A percentile compares a stretch with the other conserved stretches of the same genome.
Conservation (phyloP, 2,329 filamentous ascomycete genomes). For the Sarocladium strictum region DNA sequence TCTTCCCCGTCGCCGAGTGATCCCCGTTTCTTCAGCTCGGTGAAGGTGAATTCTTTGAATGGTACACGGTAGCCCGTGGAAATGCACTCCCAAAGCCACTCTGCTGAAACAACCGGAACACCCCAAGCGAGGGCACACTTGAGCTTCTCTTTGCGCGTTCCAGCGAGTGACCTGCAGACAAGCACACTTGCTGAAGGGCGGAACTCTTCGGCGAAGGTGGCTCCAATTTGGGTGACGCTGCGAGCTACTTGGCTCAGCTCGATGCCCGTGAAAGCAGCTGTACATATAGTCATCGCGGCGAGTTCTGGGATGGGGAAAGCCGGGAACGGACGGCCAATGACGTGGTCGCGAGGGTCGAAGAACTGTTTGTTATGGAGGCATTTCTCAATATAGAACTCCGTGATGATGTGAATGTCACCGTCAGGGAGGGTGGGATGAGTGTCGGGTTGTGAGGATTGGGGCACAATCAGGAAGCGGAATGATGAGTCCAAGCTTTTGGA, state of each 20-base stretch:
- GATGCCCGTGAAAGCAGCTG: slow-evolving; percentile 76
- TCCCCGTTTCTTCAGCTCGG: slow-evolving; percentile 30
- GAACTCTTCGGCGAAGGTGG: slow-evolving; percentile 72
- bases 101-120: slow-evolving; percentile 72
- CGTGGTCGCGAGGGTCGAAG: slow-evolving; percentile 61
- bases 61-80: slow-evolving; percentile 44
- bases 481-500: slow-evolving; percentile 23
- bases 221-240: slow-evolving; percentile 69
- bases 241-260: slow-evolving; percentile 82
- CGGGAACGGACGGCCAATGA: slow-evolving; percentile 72
- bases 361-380: slow-evolving; percentile 74
- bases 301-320: slow-evolving; percentile 66
- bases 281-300: slow-evolving; percentile 64
- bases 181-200: slow-evolving; percentile 68
- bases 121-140: slow-evolving; percentile 67
- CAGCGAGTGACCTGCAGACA: slow-evolving; percentile 56
- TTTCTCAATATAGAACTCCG: slow-evolving; percentile 89
- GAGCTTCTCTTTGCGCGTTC: slow-evolving; percentile 68
- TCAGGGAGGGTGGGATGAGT: slow-evolving; percentile 33
- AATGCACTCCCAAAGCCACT: slow-evolving; percentile 85
- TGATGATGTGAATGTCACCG: slow-evolving; percentile 51
- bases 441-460: slow-evolving; percentile 42
- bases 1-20: background rate
- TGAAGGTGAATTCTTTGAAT: slow-evolving; percentile 40
- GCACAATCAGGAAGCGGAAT: slow-evolving; percentile 48